Conservation (phyloP, 306 rosid species). For the Hippophae tibetana region DNA sequence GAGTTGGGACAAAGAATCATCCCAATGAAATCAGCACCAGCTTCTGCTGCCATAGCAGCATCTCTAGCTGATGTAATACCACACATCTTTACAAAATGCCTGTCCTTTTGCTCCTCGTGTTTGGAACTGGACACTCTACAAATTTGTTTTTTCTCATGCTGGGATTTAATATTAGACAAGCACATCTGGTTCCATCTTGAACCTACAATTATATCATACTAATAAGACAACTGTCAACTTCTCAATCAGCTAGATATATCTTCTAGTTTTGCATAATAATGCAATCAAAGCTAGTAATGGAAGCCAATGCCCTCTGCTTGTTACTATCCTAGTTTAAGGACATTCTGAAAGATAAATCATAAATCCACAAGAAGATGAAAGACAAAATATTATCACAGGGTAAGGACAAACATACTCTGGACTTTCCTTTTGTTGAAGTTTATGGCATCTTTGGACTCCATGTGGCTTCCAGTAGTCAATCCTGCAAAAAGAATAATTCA, state of each 20-base stretch:
- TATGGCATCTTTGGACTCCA: conserved; percentile 25
- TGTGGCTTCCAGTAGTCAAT: conserved; percentile 31
- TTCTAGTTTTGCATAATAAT: background rate
- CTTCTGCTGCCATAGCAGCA: conserved; percentile 89
- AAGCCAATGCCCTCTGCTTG: background rate
- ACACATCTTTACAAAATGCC: conserved; percentile 82
- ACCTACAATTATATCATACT: conserved; percentile 28
- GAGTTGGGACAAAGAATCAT: conserved; percentile 94
- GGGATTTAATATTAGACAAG: conserved; percentile 21
- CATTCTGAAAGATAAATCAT: background rate
- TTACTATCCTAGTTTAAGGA: background rate
- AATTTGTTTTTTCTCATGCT: conserved; percentile 27
- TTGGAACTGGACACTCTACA: conserved; percentile 30
- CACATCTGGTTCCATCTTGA: conserved; percentile 27
- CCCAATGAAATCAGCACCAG: conserved; percentile 92
- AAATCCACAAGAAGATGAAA: background rate
- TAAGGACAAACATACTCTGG: conserved; percentile 23
- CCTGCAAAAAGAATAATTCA: conserved; percentile 23
- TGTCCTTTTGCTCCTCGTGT: conserved; percentile 32
- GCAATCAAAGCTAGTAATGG: conserved; percentile 6
- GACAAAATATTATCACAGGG: background rate
- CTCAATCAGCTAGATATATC: background rate
- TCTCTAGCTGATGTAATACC: conserved; percentile 85
- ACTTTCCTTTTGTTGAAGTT: conserved; percentile 19
- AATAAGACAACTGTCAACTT: background rate